Evolutionary conservation across 257 asterid species (phyloP), one percentile per base, ranked within the genome.

Genomic region (Coffea canephora): DNA sequence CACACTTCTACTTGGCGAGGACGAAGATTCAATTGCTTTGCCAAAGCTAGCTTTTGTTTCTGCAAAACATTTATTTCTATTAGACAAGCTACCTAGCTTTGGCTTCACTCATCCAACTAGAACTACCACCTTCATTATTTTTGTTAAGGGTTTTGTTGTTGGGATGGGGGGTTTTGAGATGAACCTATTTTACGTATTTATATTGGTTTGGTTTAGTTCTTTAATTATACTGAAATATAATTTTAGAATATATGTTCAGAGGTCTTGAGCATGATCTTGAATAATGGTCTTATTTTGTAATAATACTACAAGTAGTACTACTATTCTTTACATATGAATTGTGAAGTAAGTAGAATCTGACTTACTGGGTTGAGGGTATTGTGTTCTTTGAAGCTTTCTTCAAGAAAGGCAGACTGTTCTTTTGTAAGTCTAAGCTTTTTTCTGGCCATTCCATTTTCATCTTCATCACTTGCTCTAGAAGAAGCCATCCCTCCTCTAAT

Each of bases 1-100:
- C 98, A 94, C 3, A 94, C 98, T 88, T 94, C 98, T 12, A 94
- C 97, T 86, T 94, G 97, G 43, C 97, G 91, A 41, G 98, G 97
- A 15, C 97, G 97, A 55, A 94, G 98, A 86, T 85, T 90, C 86
- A 94, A 77, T 78, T 94, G 93, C 74, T 94, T 94, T 34, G 98
- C 97, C 45, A 93, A 86, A 21, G 89, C 96, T 8, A 87, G 84
- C 87, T 94, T 92, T 82, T 91, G 97, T 79, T 93, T 94, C 98
- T 92, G 93, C 82, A 83, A 59, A 71, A 64, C 10, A 77, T 27
- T 8, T 41, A 25, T 25, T 52, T 52, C 9, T 45, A 10, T 54
- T 62, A 43, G 46, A 48, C n/a, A 4, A 39, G 50, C 18, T 55
- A 39, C 36, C 18, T 55, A 39, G 43, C 50, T 48, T 6, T 6